Percentiles rank a stretch among this genome's conserved stretches.
Conservation (phyloP, 106 monocot genomes). For the Xerophyta viscosa region DNA sequence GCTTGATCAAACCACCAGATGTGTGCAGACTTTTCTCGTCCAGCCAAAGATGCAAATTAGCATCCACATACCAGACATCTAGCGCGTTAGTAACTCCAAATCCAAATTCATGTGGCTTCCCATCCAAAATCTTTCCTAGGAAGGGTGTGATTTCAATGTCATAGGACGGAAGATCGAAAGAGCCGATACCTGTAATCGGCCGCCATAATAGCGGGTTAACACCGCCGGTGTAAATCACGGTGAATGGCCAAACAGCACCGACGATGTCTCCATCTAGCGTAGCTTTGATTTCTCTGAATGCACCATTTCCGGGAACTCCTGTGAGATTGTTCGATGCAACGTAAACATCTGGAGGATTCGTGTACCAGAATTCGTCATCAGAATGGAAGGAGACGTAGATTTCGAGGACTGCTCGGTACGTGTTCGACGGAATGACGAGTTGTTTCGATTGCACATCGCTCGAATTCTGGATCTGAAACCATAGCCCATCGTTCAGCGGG, state of each 20-base stretch:
- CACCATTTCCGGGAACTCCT: conserved; percentile 38
- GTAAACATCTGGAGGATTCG: conserved; percentile 68
- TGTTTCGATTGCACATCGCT: conserved; percentile 34
- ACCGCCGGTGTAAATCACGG: conserved; percentile 87
- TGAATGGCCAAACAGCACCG: conserved; percentile 87
- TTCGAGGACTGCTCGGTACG: conserved; percentile 80
- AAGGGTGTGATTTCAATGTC: conserved; percentile 89
- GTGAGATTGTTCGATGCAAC: conserved; percentile 51
- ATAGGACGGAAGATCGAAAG: conserved; percentile 77
- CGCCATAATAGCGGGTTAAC: conserved; percentile 91
- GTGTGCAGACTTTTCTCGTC: conserved; percentile 40
- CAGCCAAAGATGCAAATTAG: conserved; percentile 96
- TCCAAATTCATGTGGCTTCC: conserved; percentile 59
- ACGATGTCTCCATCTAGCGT: conserved; percentile 50
- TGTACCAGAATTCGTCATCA: conserved; percentile 86
- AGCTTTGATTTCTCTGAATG: conserved; percentile 69
- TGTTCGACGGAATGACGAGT: conserved; percentile 50
- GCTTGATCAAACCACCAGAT: conserved; percentile 42
- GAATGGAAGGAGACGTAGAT: conserved; percentile 72
- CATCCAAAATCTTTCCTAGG: conserved; percentile 67
- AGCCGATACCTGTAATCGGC: conserved; percentile 83
- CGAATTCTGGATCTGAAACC: conserved; percentile 62
- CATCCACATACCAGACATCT: conserved; percentile 79
- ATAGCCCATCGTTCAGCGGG: conserved; percentile 70
- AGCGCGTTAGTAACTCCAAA: conserved; percentile 66